Base-by-base conservation (phyloP, 2,329 filamentous ascomycete genomes). In the Ophiosphaerella korrae region DNA sequence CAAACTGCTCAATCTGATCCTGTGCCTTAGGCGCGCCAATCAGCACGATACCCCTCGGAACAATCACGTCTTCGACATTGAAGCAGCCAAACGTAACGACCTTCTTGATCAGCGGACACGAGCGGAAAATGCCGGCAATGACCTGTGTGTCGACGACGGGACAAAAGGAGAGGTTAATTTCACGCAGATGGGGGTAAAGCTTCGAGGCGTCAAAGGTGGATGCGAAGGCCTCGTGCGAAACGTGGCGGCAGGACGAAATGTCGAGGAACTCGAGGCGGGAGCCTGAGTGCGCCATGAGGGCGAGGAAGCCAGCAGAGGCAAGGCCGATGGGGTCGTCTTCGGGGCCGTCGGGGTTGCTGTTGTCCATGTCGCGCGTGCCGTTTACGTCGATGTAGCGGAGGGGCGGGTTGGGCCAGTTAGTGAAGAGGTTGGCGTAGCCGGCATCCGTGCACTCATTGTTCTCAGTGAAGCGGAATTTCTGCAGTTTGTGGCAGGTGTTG, bases 201-300 rank as follows among this genome's bases (percentile, higher is more conserved):
- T 79, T 80, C 7, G 76, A 73, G 5, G 78, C 75, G 45, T 81
- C 78, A 64, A 97, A 97, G 0, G 88, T 87, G 8, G 87, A 81
- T 55, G 90, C 85, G 52, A 96, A 92, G 0, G 89, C 85, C 13
- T 82, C 76, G 31, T 82, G 79, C 1, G 84, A 82, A 56, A 97
- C 92, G 70, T 96, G 88, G 3, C 93, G 87, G 67, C 91, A 96
- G 0, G 88, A 89, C 12, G 90, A 84, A n/a, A 97, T 78, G 66
- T 95, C 89, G 31, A 97, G 78, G 35, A 82, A 77, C 52, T 81
- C 80, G 2, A 97, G 74, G 9, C 75, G 78, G 1, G 75, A 68
- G 3, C 90, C 89, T 0, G 92, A 96, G 68, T 97, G 93, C 0
- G 78, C 76, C 90, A 97, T 96, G 37, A 97, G 75, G 0, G 90